These are phyloP conservation scores for Bruguiera hainesii DNA, from an alignment of 441 rosid species.

Conservation along the genomic window DNA sequence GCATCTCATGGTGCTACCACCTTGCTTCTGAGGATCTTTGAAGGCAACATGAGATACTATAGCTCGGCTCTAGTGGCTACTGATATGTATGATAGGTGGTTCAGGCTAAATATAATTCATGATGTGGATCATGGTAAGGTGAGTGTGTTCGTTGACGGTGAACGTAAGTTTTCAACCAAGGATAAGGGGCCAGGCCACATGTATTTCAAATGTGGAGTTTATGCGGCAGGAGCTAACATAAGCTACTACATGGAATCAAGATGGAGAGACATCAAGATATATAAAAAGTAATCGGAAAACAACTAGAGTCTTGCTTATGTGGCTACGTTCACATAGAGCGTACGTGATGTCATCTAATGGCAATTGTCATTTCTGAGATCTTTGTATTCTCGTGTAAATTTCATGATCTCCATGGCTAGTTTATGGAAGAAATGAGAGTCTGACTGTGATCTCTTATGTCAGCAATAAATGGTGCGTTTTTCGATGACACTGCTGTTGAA, in stretches of 20 bases:
- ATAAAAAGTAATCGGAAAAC: constrained; percentile 7
- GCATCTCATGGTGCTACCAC: constrained; percentile 26
- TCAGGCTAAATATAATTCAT: constrained; percentile 34
- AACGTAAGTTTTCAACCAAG: constrained; percentile 7
- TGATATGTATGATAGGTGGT: constrained; percentile 29
- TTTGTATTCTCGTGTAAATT: no score
- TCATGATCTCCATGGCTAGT: no score
- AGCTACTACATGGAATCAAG: constrained; percentile 41
- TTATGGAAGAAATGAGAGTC: no score
- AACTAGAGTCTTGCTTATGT: neutral
- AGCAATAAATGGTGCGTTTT: no score
- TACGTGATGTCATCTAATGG: no score
- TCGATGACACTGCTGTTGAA: no score
- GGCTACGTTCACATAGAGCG: neutral
- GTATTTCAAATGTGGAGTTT: constrained; percentile 36
- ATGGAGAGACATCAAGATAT: constrained; percentile 34
- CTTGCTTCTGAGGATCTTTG: constrained; percentile 30
- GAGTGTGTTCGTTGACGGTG: constrained; percentile 23
- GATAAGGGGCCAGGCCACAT: constrained; percentile 29
- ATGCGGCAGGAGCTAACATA: constrained; percentile 25
- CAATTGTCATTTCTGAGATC: no score
- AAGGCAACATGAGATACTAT: constrained; percentile 26
- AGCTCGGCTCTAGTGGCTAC: constrained; percentile 14
- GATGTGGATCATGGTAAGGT: constrained; percentile 26
- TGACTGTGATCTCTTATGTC: no score